Base-by-base conservation (phyloP, 495 filamentous ascomycete genomes). In the Parmelia sp. region DNA sequence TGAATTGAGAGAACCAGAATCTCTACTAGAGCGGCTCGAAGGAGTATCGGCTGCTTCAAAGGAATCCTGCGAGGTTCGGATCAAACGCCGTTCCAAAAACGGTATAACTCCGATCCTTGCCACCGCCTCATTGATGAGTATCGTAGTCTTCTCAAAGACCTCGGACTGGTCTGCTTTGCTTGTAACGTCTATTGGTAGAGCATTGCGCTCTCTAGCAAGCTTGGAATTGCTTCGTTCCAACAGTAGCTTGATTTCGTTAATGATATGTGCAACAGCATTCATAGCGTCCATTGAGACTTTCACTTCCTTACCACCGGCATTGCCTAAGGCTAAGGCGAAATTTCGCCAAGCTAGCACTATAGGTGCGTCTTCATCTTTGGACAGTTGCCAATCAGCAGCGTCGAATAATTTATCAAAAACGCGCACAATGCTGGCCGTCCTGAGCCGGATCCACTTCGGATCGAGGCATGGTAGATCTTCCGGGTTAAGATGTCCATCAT, bases 301-400 rank as follows among this genome's bases (percentile, higher is more conserved):
- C 62, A 98, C 86, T 71, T 98, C 94, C 74, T 95, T 94, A 51
- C 82, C 86, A 9, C 89, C 89, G 0, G 94, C 92, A 59, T 86
- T 81, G 6, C 87, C 86, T 37, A 97, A 74, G 10, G 90, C 84
- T 17, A 76, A 82, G 21, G 87, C 81, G 35, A 96, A 83, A 56
- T 76, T 80, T 15, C 74, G 72, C 93, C 94, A 97, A 47, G 93
- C 78, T 15, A 73, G 72, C 42, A 78, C 79, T 33, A 84, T 79
- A 9, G 77, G 69, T 9, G 78, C 78, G 21, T 82, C 76, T 5
- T 79, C 73, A 9, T 55, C 47, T 12, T 73, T 65, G 23, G 74
- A 72, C 4, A 81, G 66, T 19, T 78, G 75, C 74, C 83, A 83
- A 25, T 84, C 81, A 0, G 83, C 80, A 36, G 76, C 75, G 39